phyloP scores from a whole-genome alignment of 1,284 basidiomycete species.

The Ustilago sp. region DNA sequence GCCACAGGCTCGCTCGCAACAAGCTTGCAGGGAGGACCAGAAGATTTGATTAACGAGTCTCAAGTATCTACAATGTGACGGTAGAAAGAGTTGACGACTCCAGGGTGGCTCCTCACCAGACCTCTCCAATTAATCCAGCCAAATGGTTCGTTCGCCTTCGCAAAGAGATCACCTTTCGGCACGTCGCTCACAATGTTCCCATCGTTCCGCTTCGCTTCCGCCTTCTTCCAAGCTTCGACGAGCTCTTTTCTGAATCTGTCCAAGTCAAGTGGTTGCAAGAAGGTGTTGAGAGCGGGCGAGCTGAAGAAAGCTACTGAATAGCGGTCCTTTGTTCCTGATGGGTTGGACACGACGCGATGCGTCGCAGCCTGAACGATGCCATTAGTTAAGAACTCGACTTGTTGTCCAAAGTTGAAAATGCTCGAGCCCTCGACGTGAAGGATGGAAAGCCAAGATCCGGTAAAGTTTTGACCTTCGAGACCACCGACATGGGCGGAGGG shows the following conservation, averaged over 20 bases:
- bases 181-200: conserved; percentile 47
- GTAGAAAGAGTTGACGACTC: conserved; percentile 41
- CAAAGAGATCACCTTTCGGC: conserved; percentile 51
- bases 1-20: too few species aligned
- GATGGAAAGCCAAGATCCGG: conserved; percentile 56
- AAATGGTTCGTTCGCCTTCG: conserved; percentile 41
- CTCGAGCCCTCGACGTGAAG: conserved; percentile 41
- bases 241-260: conserved; percentile 36
- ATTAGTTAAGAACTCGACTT: conserved; percentile 55
- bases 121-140: conserved; percentile 60
- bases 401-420: conserved; percentile 66
- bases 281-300: conserved; percentile 50
- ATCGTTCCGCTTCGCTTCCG: conserved; percentile 19
- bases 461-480: conserved; percentile 56
- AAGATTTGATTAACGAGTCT: neutral
- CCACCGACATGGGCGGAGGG: conserved; percentile 49
- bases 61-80: conserved; percentile 21
- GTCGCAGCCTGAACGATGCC: conserved; percentile 60
- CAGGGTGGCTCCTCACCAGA: conserved; percentile 52
- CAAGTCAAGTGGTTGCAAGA: conserved; percentile 34
- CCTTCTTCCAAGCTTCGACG: conserved; percentile 32
- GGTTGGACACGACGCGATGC: conserved; percentile 53
- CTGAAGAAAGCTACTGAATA: conserved; percentile 58
- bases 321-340: conserved; percentile 9
- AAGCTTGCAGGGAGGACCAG: too few species aligned